phyloP scores from a whole-genome alignment of 306 rosid genomes.

The Glycine latifolia region DNA sequence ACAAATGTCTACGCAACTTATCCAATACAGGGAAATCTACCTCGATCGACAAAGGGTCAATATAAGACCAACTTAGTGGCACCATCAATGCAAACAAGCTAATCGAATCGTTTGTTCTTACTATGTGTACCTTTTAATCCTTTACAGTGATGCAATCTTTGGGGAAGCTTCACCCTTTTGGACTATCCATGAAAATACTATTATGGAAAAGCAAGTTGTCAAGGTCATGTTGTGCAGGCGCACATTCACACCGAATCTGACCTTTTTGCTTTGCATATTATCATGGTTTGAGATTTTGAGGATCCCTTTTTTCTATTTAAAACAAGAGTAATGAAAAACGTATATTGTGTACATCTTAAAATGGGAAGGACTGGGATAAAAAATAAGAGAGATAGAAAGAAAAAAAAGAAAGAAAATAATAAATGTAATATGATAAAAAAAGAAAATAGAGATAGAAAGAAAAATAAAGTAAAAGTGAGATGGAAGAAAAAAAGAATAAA shows the following conservation, averaged over 20 bases:
- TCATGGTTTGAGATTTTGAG: background rate
- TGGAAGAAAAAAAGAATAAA: too few species aligned
- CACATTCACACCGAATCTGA: background rate
- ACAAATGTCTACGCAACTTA: background rate
- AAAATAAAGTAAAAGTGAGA: too few species aligned
- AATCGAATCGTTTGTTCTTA: background rate
- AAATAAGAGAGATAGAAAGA: too few species aligned
- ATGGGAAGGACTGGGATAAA: too few species aligned
- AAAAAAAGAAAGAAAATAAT: too few species aligned
- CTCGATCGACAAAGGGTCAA: background rate
- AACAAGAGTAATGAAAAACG: too few species aligned
- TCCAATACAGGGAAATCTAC: background rate
- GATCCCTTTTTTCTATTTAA: too few species aligned
- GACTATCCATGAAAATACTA: background rate
- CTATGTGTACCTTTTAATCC: background rate
- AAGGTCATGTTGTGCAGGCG: background rate
- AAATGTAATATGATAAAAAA: too few species aligned
- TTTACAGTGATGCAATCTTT: background rate
- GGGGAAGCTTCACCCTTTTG: constrained; percentile 23
- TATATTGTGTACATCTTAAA: too few species aligned
- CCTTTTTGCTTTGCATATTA: background rate
- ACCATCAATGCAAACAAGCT: background rate
- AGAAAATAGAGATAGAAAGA: too few species aligned
- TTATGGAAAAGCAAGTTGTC: background rate
- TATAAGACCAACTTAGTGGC: background rate